These are phyloP conservation scores for Phytopythium kandeliae DNA, from an alignment of 352 stramenopile genomes.

Conservation along the genomic window DNA sequence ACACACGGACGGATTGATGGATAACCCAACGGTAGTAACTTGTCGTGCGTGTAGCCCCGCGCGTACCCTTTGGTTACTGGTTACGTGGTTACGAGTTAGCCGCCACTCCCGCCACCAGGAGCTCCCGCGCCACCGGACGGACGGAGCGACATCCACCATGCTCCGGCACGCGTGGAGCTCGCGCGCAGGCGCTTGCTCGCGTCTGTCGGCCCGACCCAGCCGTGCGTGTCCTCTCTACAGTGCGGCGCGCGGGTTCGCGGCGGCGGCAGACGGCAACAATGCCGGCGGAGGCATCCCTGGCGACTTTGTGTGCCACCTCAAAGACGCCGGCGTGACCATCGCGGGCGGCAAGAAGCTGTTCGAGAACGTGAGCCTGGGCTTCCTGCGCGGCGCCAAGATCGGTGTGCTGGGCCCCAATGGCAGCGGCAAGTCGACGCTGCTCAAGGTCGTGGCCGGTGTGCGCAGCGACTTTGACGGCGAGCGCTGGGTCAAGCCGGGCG, in stretches of 20 bases:
- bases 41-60: too few species aligned
- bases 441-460: conserved; percentile 95
- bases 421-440: conserved; percentile 93
- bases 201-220: background rate
- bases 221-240: background rate
- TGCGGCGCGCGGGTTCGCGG: conserved; percentile 22
- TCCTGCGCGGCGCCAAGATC: conserved; percentile 92
- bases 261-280: conserved; percentile 37
- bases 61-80: too few species aligned
- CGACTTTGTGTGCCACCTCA: conserved; percentile 81
- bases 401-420: conserved; percentile 95
- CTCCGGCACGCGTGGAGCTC: background rate
- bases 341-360: conserved; percentile 83
- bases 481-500: conserved; percentile 79
- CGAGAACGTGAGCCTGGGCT: conserved; percentile 68
- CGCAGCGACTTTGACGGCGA: conserved; percentile 82
- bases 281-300: conserved; percentile 68
- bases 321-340: conserved; percentile 72
- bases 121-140: too few species aligned
- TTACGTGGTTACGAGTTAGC: background rate
- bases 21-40: too few species aligned
- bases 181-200: background rate
- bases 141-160: background rate
- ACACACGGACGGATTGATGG: too few species aligned
- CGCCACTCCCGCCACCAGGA: too few species aligned